These are phyloP conservation scores for Eutrema japonicum DNA, from an alignment of 345 rosid species.

Conservation along the genomic window DNA sequence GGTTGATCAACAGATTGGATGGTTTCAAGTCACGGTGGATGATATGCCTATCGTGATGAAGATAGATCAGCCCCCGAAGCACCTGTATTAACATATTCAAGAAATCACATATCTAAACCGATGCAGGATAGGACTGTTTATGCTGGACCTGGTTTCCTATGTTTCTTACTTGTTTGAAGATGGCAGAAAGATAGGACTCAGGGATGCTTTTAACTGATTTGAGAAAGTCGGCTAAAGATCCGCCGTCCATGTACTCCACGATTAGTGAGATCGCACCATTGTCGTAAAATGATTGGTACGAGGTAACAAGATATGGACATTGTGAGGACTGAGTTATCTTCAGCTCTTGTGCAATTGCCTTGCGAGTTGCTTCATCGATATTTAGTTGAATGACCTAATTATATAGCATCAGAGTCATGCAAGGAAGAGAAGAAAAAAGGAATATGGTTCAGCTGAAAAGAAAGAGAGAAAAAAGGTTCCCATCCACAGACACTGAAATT, in stretches of 20 bases:
- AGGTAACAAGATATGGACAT: conserved; percentile 78
- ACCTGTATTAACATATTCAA: conserved; percentile 51
- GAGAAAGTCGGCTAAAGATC: conserved; percentile 82
- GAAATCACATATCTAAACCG: neutral
- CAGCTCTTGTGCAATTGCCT: conserved; percentile 74
- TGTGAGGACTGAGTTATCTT: conserved; percentile 80
- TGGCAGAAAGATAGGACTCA: conserved; percentile 75
- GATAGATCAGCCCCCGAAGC: conserved; percentile 74
- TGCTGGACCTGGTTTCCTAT: neutral
- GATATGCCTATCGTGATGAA: conserved; percentile 82
- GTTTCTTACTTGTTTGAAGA: conserved; percentile 71
- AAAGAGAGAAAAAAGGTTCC: neutral
- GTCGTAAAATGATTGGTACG: conserved; percentile 78
- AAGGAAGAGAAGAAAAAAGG: conserved; percentile 17
- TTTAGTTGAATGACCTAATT: conserved; percentile 78
- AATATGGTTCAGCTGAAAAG: neutral
- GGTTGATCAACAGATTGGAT: conserved; percentile 81
- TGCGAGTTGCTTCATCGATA: conserved; percentile 65
- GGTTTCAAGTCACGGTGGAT: conserved; percentile 93
- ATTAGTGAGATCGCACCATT: conserved; percentile 85
- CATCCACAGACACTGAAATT: neutral
- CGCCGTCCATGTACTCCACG: conserved; percentile 94
- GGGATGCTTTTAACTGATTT: conserved; percentile 70
- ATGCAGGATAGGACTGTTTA: neutral
- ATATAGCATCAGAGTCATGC: conserved; percentile 12